phyloP scores from a whole-genome alignment of 2,329 filamentous ascomycete species.

The Grosmannia huntii region DNA sequence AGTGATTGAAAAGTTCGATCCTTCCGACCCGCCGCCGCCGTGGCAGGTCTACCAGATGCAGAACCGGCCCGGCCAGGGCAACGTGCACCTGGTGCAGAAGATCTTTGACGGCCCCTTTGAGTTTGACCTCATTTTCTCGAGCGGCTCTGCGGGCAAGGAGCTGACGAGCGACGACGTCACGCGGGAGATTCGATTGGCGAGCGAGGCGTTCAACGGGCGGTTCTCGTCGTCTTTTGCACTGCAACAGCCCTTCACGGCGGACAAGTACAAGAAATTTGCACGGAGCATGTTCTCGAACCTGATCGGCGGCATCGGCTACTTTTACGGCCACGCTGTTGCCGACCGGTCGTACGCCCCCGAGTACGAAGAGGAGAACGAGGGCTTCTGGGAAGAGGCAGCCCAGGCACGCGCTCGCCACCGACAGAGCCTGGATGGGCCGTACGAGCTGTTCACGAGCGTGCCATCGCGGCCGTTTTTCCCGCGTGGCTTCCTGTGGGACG shows the following conservation, averaged over 20 bases:
- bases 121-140: conserved; percentile 87
- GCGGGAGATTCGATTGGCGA: conserved; percentile 52
- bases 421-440: conserved; percentile 65
- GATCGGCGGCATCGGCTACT: conserved; percentile 88
- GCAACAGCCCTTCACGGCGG: conserved; percentile 59
- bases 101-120: conserved; percentile 82
- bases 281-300: conserved; percentile 91
- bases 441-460: conserved; percentile 80
- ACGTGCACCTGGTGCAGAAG: conserved; percentile 82
- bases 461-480: conserved; percentile 95
- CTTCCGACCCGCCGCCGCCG: conserved; percentile 61
- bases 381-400: conserved; percentile 87
- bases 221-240: conserved; percentile 64
- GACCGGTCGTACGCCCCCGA: conserved; percentile 86
- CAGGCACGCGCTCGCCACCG: conserved; percentile 58
- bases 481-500: conserved; percentile 93
- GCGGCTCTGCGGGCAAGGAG: conserved; percentile 49
- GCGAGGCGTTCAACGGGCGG: conserved; percentile 57
- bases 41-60: conserved; percentile 73
- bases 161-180: conserved; percentile 52
- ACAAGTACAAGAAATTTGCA: conserved; percentile 66
- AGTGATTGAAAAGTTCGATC: conserved; percentile 34
- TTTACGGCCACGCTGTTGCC: conserved; percentile 76
- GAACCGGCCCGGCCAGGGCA: conserved; percentile 57
- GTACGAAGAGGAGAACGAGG: conserved; percentile 90